These are phyloP conservation scores for Phytophthora lateralis DNA, from an alignment of 352 stramenopile species.

Conservation along the genomic window DNA sequence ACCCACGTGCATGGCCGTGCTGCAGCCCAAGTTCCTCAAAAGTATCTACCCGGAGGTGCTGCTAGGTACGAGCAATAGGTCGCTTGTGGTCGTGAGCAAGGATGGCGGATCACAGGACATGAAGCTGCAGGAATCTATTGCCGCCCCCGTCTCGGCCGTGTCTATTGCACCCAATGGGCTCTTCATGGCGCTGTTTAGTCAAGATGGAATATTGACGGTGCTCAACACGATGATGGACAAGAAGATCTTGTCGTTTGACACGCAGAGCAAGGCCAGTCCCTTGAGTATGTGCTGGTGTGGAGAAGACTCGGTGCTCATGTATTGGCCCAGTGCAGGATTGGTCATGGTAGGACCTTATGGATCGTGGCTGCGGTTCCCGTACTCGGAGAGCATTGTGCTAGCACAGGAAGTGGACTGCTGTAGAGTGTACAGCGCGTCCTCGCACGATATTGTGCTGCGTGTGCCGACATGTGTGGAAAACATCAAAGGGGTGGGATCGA, in stretches of 20 bases:
- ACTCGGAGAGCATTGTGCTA: slow-evolving; percentile 76
- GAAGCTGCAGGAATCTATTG: slow-evolving; percentile 84
- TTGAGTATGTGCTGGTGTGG: slow-evolving; percentile 88
- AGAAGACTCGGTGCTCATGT: slow-evolving; percentile 90
- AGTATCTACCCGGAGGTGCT: slow-evolving; percentile 93
- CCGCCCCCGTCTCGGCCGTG: slow-evolving; percentile 92
- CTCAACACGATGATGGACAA: slow-evolving; percentile 97
- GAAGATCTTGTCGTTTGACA: slow-evolving; percentile 91
- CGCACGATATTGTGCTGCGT: slow-evolving; percentile 87
- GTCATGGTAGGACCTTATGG: slow-evolving; percentile 89
- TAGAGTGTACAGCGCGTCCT: slow-evolving; percentile 68
- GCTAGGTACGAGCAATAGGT: slow-evolving; percentile 91
- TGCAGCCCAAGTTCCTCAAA: slow-evolving; percentile 91
- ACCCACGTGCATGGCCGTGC: slow-evolving; percentile 92
- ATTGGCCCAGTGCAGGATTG: slow-evolving; percentile 82
- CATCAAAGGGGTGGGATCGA: slow-evolving; percentile 89
- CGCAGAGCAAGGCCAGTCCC: slow-evolving; percentile 80
- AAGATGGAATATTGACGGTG: slow-evolving; percentile 93
- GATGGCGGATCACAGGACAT: slow-evolving; percentile 72
- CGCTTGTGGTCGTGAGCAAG: slow-evolving; percentile 86
- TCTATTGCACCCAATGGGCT: slow-evolving; percentile 94
- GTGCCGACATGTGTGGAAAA: slow-evolving; percentile 86
- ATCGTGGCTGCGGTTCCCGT: slow-evolving; percentile 86
- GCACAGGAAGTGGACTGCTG: slow-evolving; percentile 76
- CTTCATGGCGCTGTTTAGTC: slow-evolving; percentile 96